A percentile compares a stretch with the other conserved stretches of the same genome.
Evolutionary conservation across 495 filamentous ascomycete genomes (phyloP).

Genomic region (Rhypophila decipiens): DNA sequence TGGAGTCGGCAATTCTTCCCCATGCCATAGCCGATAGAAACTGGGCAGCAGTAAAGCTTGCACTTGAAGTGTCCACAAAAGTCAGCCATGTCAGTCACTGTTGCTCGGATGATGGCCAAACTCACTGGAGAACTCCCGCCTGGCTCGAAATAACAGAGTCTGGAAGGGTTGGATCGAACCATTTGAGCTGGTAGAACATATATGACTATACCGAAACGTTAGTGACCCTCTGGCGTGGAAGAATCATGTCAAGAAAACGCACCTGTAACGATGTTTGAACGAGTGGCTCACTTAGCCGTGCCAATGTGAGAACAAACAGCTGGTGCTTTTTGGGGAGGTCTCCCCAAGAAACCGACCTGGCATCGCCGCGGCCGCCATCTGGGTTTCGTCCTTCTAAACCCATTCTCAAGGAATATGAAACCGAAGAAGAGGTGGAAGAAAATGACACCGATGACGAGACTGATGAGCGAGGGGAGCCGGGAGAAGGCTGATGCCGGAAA

Average conservation of each 20-base stretch:
- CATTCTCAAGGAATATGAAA: too few species aligned
- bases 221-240: neutral
- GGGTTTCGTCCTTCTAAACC: too few species aligned
- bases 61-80: constrained; percentile 59
- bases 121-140: constrained; percentile 62
- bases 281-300: constrained; percentile 71
- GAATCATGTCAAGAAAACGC: constrained; percentile 1
- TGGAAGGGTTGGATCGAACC: constrained; percentile 58
- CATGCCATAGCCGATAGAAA: constrained; percentile 81
- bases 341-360: constrained; percentile 52
- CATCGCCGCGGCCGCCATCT: neutral
- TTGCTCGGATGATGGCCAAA: neutral
- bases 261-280: constrained; percentile 69
- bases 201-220: constrained; percentile 41
- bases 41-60: constrained; percentile 75
- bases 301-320: constrained; percentile 64
- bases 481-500: neutral
- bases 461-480: neutral
- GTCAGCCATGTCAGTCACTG: neutral
- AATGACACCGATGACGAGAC: neutral
- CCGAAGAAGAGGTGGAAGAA: too few species aligned
- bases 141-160: constrained; percentile 68
- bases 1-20: constrained; percentile 69
- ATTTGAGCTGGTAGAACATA: constrained; percentile 74
- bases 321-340: constrained; percentile 70